phyloP scores from a whole-genome alignment of 2,329 filamentous ascomycete species.

The Tolypocladium tundrense region DNA sequence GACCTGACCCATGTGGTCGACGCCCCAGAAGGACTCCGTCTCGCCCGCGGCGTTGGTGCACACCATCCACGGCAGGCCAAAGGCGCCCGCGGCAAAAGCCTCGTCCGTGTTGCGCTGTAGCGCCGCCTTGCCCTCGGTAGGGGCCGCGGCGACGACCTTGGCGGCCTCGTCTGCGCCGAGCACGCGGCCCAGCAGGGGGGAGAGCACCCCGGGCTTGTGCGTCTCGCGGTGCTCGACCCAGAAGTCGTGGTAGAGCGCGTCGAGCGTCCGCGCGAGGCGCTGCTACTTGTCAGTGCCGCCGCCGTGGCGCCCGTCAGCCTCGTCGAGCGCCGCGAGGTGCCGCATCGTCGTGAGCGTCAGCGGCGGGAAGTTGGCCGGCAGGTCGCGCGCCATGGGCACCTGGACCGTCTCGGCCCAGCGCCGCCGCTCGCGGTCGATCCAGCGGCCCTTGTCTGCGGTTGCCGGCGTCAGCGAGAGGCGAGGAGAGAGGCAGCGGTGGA shows the following conservation, averaged over 20 bases:
- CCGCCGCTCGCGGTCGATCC: conserved; percentile 20
- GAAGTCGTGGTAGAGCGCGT: conserved; percentile 19
- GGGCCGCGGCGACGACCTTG: conserved; percentile 15
- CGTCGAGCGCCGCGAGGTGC: conserved; percentile 16
- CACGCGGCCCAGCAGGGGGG: conserved; percentile 13
- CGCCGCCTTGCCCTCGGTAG: conserved; percentile 16
- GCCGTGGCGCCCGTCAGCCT: conserved; percentile 5
- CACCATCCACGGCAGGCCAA: conserved; percentile 27
- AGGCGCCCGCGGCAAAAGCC: conserved; percentile 24
- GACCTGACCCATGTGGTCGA: conserved; percentile 27
- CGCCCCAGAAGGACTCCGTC: conserved; percentile 27
- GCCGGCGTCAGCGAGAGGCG: background rate
- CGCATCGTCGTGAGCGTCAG: conserved; percentile 24
- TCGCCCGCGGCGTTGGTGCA: conserved; percentile 20
- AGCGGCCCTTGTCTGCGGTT: conserved; percentile 24
- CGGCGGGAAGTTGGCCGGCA: conserved; percentile 25
- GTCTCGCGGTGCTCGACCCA: conserved; percentile 20
- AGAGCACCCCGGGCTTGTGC: conserved; percentile 16
- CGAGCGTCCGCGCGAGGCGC: conserved; percentile 17
- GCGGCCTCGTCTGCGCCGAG: conserved; percentile 15
- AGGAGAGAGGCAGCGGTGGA: background rate
- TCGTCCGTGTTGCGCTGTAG: conserved; percentile 22
- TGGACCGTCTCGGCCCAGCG: conserved; percentile 23
- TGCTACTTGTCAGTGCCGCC: conserved; percentile 5
- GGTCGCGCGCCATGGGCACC: conserved; percentile 19